Evolutionary conservation across 495 filamentous ascomycete species (phyloP).

Genomic region (Hypoxylon fuscum): DNA sequence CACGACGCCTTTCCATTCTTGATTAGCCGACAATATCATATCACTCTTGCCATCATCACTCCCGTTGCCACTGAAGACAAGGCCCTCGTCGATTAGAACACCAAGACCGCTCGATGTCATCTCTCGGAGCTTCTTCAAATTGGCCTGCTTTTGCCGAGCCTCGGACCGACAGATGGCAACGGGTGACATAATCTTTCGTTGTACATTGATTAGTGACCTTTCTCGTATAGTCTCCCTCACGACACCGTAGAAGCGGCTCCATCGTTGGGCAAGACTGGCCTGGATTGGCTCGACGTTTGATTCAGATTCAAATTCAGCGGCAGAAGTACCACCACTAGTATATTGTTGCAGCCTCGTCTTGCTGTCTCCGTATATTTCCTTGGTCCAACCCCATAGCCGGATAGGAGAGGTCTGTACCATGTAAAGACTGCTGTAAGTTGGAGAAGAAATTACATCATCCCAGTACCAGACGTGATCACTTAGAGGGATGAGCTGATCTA

Average conservation of each 20-base stretch:
- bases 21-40: constrained; percentile 50
- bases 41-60: constrained; percentile 51
- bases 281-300: constrained; percentile 19
- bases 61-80: constrained; percentile 62
- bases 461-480: constrained; percentile 91
- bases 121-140: constrained; percentile 71
- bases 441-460: constrained; percentile 81
- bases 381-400: constrained; percentile 71
- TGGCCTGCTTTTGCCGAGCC: constrained; percentile 72
- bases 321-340: constrained; percentile 17
- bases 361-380: constrained; percentile 69
- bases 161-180: constrained; percentile 75
- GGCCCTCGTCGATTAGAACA: constrained; percentile 81
- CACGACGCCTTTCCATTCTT: constrained; percentile 77
- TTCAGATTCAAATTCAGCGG: constrained; percentile 16
- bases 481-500: constrained; percentile 82
- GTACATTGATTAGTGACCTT: constrained; percentile 67
- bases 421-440: constrained; percentile 76
- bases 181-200: constrained; percentile 70
- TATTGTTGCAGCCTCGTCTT: constrained; percentile 55
- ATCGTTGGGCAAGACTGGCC: constrained; percentile 60
- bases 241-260: constrained; percentile 82
- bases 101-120: constrained; percentile 88
- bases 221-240: constrained; percentile 74
- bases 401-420: constrained; percentile 82